These are phyloP conservation scores for Cladorrhinum sp. DNA, from an alignment of 2,329 filamentous ascomycete genomes.

Conservation along the genomic window DNA sequence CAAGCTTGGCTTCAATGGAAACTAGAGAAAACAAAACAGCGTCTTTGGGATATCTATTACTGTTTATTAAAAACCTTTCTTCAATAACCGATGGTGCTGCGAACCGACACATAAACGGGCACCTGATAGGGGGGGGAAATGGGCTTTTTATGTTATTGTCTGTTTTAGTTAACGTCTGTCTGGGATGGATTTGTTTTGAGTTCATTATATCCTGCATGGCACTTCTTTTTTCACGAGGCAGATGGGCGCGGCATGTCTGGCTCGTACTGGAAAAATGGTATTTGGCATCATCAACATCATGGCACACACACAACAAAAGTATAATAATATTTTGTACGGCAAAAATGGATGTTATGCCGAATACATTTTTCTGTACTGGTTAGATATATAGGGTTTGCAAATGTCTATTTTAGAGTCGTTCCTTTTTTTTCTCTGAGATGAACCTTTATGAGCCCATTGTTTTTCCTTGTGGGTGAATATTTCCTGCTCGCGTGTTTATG, in stretches of 20 bases:
- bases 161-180: slow-evolving; percentile 4
- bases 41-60: neutral
- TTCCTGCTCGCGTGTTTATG: no score
- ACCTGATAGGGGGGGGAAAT: slow-evolving; percentile 6
- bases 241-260: neutral
- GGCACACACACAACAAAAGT: no score
- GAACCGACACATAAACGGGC: neutral
- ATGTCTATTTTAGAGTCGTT: neutral
- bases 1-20: slow-evolving; percentile 24
- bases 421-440: neutral
- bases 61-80: neutral
- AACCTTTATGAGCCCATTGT: neutral
- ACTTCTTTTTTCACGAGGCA: neutral
- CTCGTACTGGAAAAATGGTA: neutral
- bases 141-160: neutral
- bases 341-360: neutral
- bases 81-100: slow-evolving; percentile 9
- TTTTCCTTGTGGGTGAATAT: no score
- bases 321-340: neutral
- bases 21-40: slow-evolving; percentile 1
- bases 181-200: slow-evolving; percentile 7
- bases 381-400: neutral
- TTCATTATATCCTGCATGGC: slow-evolving; percentile 1
- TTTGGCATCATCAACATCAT: neutral
- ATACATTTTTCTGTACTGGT: neutral